Base-by-base conservation (phyloP, 139 green algal genomes). In the Coelastrella sp. region DNA sequence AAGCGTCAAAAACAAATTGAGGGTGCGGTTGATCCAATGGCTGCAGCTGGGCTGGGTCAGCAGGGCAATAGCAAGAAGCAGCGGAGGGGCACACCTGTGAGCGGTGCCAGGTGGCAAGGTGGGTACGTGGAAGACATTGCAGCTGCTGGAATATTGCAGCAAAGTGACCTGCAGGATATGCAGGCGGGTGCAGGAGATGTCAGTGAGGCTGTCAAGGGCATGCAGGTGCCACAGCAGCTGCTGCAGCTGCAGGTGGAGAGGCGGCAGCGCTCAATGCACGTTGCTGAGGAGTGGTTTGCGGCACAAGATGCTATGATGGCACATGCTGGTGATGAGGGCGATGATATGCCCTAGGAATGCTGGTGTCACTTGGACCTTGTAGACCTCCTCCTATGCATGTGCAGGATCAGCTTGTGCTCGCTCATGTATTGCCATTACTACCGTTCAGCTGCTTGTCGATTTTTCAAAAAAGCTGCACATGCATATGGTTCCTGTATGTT, bases 281-380 rank as follows among this genome's bases (percentile, higher is more conserved):
- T 88, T 73, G 83, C 83, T 8, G 54, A 80, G 66, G 65, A 88
- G 68, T 88, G 83, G 83, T 68, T 88, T 2, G 13, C 23, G 10
- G 61, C 83, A 20, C 83, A 88, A 7, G 68, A 80, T 60, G 83
- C 68, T 14, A n/a, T 88, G 83, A 56, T 88, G 83, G 20, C 23
- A n/a, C 54, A 71, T 73, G 76, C 20, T 5, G 68, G 13, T 47
- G 82, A 88, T 80, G 83, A 80, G 7, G 74, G 56, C 17, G 85
- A 84, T 22, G 73, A 90, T 68, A 90, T 83, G 74, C 85, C 74
- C n/a, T 90, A 68, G n/a, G n/a, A n/a, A n/a, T n/a, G n/a, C n/a
- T n/a, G n/a, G n/a, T n/a, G n/a, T n/a, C n/a, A n/a, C n/a, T n/a
- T n/a, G n/a, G n/a, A n/a, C n/a, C n/a, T n/a, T n/a, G n/a, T n/a